Conservation (phyloP, 495 filamentous ascomycete species). For the Cudoniella acicularis region DNA sequence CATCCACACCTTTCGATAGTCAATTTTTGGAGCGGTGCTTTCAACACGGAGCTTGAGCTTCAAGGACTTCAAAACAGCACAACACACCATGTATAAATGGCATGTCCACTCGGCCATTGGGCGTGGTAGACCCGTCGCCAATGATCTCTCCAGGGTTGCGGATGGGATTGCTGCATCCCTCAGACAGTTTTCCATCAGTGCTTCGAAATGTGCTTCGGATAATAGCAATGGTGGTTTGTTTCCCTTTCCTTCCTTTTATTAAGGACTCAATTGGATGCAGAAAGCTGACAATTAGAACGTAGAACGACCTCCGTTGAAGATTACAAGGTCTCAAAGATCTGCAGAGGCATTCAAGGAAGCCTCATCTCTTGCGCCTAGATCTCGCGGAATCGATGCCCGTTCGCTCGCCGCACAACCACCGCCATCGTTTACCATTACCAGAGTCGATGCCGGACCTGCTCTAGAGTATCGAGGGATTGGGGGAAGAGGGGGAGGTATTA, state of each 20-base stretch:
- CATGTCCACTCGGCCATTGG: conserved; percentile 29
- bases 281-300: background rate
- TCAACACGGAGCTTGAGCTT: background rate
- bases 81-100: conserved; percentile 30
- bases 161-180: conserved; percentile 41
- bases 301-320: background rate
- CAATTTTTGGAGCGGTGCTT: background rate
- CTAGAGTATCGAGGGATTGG: conserved; percentile 1
- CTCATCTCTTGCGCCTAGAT: conserved; percentile 11
- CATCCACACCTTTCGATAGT: conserved; percentile 1
- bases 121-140: conserved; percentile 19
- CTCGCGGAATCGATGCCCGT: conserved; percentile 19
- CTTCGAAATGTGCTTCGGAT: conserved; percentile 21
- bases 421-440: conserved; percentile 15
- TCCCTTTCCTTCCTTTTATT: background rate
- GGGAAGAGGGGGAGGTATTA: conserved; percentile 1
- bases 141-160: conserved; percentile 32
- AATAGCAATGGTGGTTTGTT: conserved; percentile 7
- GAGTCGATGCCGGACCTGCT: too few relatives aligned
- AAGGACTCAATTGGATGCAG: background rate
- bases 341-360: conserved; percentile 19
- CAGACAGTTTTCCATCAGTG: conserved; percentile 36
- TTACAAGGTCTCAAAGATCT: conserved; percentile 15
- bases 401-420: conserved; percentile 25
- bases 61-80: conserved; percentile 1